Evolutionary conservation across 2,329 filamentous ascomycete genomes (phyloP).

Genomic region (Pyrenophora graminea): DNA sequence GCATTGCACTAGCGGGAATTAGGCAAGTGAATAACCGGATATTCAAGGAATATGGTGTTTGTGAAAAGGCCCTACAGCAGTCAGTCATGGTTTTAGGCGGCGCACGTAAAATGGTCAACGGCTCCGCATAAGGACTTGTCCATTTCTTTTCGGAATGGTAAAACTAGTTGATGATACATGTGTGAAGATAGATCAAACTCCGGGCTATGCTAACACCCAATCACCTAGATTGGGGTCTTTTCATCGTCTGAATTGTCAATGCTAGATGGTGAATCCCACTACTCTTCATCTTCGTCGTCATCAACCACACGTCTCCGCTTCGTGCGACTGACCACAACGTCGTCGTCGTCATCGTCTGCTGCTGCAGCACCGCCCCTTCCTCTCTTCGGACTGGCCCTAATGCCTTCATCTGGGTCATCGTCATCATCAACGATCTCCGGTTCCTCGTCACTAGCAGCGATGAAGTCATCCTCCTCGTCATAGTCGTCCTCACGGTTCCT

Average conservation of each 20-base stretch:
- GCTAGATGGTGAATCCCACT: constrained; percentile 14
- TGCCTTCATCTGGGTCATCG: constrained; percentile 54
- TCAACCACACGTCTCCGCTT: constrained; percentile 53
- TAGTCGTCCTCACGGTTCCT: constrained; percentile 73
- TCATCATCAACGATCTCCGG: constrained; percentile 66
- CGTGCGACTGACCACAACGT: constrained; percentile 35
- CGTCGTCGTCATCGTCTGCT: constrained; percentile 43
- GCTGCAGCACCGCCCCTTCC: constrained; percentile 34
- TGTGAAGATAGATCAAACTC: constrained; percentile 17
- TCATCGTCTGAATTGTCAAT: background rate
- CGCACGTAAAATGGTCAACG: no score
- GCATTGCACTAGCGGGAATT: constrained; percentile 8
- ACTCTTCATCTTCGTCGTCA: constrained; percentile 55
- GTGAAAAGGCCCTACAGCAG: background rate
- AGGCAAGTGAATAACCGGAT: constrained; percentile 9
- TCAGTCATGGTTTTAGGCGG: no score
- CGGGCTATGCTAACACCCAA: constrained; percentile 30
- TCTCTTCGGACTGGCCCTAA: constrained; percentile 50
- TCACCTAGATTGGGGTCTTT: background rate
- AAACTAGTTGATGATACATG: constrained; percentile 5
- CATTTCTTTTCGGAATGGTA: no score
- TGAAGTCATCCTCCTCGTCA: constrained; percentile 78
- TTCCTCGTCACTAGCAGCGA: constrained; percentile 76
- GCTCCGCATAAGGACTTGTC: no score
- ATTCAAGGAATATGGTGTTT: background rate